phyloP scores from a whole-genome alignment of 1,284 basidiomycete genomes.

The Microstroma glucosiphilum region DNA sequence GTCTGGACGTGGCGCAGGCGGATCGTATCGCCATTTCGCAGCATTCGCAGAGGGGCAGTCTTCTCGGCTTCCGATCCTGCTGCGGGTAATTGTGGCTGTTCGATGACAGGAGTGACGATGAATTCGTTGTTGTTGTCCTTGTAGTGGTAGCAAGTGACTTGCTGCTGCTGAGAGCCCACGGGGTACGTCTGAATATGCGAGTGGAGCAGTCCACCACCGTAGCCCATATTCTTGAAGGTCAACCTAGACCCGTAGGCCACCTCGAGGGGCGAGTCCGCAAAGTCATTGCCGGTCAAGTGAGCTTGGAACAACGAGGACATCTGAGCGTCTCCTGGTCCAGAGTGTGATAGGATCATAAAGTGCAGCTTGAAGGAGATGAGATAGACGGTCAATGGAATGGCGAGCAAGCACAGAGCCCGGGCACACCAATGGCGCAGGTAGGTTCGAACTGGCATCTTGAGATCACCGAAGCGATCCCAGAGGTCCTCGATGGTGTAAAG shows the following conservation, averaged over 20 bases:
- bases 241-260: slow-evolving; percentile 83
- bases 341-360: slow-evolving; percentile 86
- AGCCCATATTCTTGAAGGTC: slow-evolving; percentile 95
- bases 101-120: slow-evolving; percentile 74
- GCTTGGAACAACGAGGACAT: slow-evolving; percentile 99
- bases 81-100: slow-evolving; percentile 50
- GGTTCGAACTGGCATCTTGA: slow-evolving; percentile 76
- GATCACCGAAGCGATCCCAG: slow-evolving; percentile 96
- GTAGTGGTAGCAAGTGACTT: slow-evolving; percentile 99
- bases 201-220: slow-evolving; percentile 90
- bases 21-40: slow-evolving; percentile 71
- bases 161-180: slow-evolving; percentile 85
- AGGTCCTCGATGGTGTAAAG: slow-evolving; percentile 95
- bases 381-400: slow-evolving; percentile 84
- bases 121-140: slow-evolving; percentile 97
- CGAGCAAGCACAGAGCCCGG: slow-evolving; percentile 74
- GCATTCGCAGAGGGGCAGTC: slow-evolving; percentile 55
- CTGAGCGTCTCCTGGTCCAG: slow-evolving; percentile 92
- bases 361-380: slow-evolving; percentile 92
- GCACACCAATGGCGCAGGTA: slow-evolving; percentile 90
- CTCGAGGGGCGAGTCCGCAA: slow-evolving; percentile 62
- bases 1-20: slow-evolving; percentile 77
- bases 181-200: slow-evolving; percentile 94
- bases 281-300: slow-evolving; percentile 90
- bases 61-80: slow-evolving; percentile 5